Conservation (phyloP, 2,329 filamentous ascomycete species). For the Botrytis galanthina region DNA sequence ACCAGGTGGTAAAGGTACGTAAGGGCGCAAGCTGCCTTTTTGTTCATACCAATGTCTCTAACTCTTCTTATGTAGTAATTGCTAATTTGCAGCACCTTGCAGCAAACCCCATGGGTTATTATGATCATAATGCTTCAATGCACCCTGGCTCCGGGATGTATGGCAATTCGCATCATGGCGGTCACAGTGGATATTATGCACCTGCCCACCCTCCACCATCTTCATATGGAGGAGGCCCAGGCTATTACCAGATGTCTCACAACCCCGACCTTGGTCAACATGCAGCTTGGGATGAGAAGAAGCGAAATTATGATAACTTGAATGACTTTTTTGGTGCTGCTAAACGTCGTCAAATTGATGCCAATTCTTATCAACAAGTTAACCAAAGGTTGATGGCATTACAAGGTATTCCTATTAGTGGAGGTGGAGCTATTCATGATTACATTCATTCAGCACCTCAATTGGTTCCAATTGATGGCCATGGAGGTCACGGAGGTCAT, state of each 20-base stretch:
- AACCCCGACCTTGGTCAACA: slow-evolving; percentile 67
- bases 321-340: slow-evolving; percentile 93
- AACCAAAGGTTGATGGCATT: slow-evolving; percentile 83
- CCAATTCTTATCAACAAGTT: slow-evolving; percentile 85
- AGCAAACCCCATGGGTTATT: slow-evolving; percentile 47
- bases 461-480: slow-evolving; percentile 54
- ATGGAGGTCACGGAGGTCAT: slow-evolving; percentile 44
- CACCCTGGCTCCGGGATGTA: slow-evolving; percentile 51
- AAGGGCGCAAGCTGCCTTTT: slow-evolving; percentile 30
- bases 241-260: slow-evolving; percentile 72
- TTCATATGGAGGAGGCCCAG: slow-evolving; percentile 57
- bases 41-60: slow-evolving; percentile 32
- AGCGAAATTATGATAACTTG: slow-evolving; percentile 78
- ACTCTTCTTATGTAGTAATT: slow-evolving; percentile 33
- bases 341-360: slow-evolving; percentile 88
- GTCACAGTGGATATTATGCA: slow-evolving; percentile 51
- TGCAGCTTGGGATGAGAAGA: slow-evolving; percentile 66
- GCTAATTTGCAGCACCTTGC: slow-evolving; percentile 38
- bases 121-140: slow-evolving; percentile 63
- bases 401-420: slow-evolving; percentile 64
- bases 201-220: slow-evolving; percentile 47
- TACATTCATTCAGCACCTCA: slow-evolving; percentile 54
- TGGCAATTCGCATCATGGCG: slow-evolving; percentile 54
- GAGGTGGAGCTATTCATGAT: slow-evolving; percentile 50
- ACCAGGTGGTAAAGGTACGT: slow-evolving; percentile 40